A percentile compares a stretch with the other conserved stretches of the same genome.
These are phyloP conservation scores for Xylaria venustula DNA, from an alignment of 495 filamentous ascomycete species.

Conservation along the genomic window DNA sequence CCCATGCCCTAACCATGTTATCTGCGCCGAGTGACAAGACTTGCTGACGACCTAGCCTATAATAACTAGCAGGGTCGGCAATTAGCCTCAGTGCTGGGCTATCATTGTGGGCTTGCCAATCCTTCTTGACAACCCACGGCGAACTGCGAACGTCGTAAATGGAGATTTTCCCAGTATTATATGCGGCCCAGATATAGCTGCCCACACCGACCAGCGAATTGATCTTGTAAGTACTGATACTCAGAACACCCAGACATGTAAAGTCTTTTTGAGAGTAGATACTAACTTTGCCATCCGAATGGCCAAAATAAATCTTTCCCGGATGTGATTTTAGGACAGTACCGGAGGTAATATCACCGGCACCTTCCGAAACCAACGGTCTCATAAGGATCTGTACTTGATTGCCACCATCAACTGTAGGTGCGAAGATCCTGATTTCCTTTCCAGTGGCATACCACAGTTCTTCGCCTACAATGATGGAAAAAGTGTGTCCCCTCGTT, in stretches of 20 bases:
- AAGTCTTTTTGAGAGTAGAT: constrained; percentile 79
- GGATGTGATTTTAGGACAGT: constrained; percentile 70
- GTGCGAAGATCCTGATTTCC: constrained; percentile 80
- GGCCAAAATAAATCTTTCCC: constrained; percentile 84
- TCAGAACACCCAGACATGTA: constrained; percentile 72
- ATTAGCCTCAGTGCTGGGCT: constrained; percentile 69
- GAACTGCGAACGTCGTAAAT: constrained; percentile 81
- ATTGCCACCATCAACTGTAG: constrained; percentile 59
- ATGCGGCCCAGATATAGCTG: constrained; percentile 86
- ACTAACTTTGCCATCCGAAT: constrained; percentile 89
- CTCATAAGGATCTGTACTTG: constrained; percentile 70
- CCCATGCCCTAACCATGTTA: constrained; percentile 83
- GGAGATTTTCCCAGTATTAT: constrained; percentile 92
- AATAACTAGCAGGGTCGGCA: constrained; percentile 78
- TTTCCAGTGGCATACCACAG: constrained; percentile 90
- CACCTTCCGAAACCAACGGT: constrained; percentile 62
- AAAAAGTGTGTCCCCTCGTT: constrained; percentile 80
- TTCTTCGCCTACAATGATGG: constrained; percentile 73
- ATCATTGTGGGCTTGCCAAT: constrained; percentile 87
- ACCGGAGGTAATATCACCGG: constrained; percentile 87
- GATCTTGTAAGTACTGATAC: constrained; percentile 91
- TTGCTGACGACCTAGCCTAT: constrained; percentile 80
- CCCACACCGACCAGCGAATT: constrained; percentile 83
- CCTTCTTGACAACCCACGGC: constrained; percentile 89
- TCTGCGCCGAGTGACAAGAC: constrained; percentile 89